phyloP scores from a whole-genome alignment of 805 yeast genomes.

The Pichia gijzeniarum region DNA sequence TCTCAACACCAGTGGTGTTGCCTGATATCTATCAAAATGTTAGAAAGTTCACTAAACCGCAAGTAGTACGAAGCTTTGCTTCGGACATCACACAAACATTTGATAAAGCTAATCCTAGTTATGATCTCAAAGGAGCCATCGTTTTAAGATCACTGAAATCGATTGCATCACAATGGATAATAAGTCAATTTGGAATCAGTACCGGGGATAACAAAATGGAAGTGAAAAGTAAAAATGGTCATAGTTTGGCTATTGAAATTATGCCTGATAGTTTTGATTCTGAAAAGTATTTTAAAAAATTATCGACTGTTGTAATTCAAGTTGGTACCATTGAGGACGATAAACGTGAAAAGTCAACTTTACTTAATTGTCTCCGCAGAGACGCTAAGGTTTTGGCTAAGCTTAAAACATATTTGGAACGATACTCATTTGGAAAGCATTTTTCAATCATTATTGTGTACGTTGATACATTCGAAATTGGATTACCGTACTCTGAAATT shows the following conservation, averaged over 20 bases:
- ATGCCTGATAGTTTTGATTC: conserved; percentile 37
- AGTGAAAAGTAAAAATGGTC: conserved; percentile 4
- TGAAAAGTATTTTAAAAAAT: conserved; percentile 33
- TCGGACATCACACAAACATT: background rate
- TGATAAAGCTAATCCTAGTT: conserved; percentile 2
- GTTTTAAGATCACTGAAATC: conserved; percentile 28
- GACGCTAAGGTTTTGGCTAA: conserved; percentile 12
- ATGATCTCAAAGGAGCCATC: conserved; percentile 27
- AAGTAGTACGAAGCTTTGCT: background rate
- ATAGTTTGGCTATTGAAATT: conserved; percentile 31
- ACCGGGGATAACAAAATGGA: conserved; percentile 16
- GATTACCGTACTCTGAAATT: conserved; percentile 4
- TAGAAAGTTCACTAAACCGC: no score
- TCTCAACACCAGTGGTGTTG: conserved; percentile 15
- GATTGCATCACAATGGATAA: conserved; percentile 24
- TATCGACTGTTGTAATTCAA: conserved; percentile 44
- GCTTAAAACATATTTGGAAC: conserved; percentile 4
- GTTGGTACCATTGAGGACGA: conserved; percentile 36
- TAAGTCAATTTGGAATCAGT: conserved; percentile 14
- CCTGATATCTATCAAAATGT: background rate
- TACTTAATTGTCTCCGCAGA: conserved; percentile 3
- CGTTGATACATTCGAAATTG: conserved; percentile 7
- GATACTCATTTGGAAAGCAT: conserved; percentile 1
- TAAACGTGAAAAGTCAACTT: background rate
- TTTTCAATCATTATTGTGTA: conserved; percentile 13